Base-by-base conservation (phyloP, 306 rosid species). In the Fagus crenata region DNA sequence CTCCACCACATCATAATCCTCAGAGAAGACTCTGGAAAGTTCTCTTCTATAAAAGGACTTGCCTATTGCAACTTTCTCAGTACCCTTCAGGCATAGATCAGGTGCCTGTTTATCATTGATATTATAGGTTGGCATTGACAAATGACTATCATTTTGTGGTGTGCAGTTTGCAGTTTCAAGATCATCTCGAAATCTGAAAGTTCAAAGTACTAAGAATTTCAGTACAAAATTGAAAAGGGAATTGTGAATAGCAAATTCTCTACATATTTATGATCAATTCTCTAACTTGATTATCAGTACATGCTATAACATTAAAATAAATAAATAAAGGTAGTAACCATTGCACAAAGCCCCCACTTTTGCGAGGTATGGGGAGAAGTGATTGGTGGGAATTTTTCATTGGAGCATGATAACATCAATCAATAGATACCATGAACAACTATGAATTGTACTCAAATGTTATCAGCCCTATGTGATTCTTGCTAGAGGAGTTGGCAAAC, bases 21-120 rank as follows among this genome's bases (percentile, higher is more conserved):
- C 90, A 40, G 90, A 89, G 53, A 89, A 89, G 12, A 89, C 93
- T 59, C 89, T 85, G 2, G 90, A 85, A 54, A 89, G 87, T 42
- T 61, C 90, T 79, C 79, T 81, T 76, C 42, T 77, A 14, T 51
- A 49, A 22, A 31, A 17, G 22, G 53, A 53, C 69, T 70, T 74
- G 49, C 74, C 33, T 80, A 17, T 84, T 28, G 69, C 65, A 54
- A 79, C 80, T 59, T 61, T 84, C 36, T 53, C 63, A 33, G 5
- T 13, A 58, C 68, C 49, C 72, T 5, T 49, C 17, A 43, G 35
- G 28, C 61, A 40, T 7, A 64, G 2, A 22, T 75, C 61, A 67
- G 40, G 58, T 41, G 63, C 75, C 36, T 76, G 14, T 71, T 69
- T 65, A 4, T 17, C 69, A 43, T 51, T 74, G 69, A 40, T 73